Percentiles rank a stretch among this genome's conserved stretches.
Conservation (phyloP, 179 eudicot genomes). For the Drosera spatulata region DNA sequence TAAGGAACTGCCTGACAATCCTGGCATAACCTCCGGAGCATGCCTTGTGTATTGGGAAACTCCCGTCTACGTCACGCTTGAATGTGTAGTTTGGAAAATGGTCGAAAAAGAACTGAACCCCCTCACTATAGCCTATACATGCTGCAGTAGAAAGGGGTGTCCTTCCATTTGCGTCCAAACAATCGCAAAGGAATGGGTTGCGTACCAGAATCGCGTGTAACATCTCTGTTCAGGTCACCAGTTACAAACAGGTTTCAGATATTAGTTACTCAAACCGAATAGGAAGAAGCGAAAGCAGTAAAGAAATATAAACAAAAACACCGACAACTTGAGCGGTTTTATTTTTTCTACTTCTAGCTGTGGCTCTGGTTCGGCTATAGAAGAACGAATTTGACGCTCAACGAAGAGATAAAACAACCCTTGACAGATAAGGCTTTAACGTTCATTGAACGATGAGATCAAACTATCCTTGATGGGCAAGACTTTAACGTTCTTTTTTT, state of each 20-base stretch:
- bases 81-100: neutral
- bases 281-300: too few species aligned
- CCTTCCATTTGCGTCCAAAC: conserved; percentile 8
- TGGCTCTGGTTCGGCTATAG: too few species aligned
- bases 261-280: neutral
- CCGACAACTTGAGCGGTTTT: too few species aligned
- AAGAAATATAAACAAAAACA: too few species aligned
- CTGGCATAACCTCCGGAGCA: conserved; percentile 13
- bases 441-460: too few species aligned
- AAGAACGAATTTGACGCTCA: too few species aligned
- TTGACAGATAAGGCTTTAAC: too few species aligned
- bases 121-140: conserved; percentile 16
- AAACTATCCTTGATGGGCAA: too few species aligned
- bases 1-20: conserved; percentile 7
- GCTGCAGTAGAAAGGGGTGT: conserved; percentile 21
- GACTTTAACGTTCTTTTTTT: too few species aligned
- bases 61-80: conserved; percentile 12
- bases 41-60: conserved; percentile 19
- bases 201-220: neutral
- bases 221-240: conserved; percentile 6
- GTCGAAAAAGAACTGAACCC: conserved; percentile 10
- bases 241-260: neutral
- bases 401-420: too few species aligned
- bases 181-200: neutral
- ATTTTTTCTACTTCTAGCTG: too few species aligned